phyloP scores from a whole-genome alignment of 2,329 filamentous ascomycete genomes.

The Tothia fuscella region DNA sequence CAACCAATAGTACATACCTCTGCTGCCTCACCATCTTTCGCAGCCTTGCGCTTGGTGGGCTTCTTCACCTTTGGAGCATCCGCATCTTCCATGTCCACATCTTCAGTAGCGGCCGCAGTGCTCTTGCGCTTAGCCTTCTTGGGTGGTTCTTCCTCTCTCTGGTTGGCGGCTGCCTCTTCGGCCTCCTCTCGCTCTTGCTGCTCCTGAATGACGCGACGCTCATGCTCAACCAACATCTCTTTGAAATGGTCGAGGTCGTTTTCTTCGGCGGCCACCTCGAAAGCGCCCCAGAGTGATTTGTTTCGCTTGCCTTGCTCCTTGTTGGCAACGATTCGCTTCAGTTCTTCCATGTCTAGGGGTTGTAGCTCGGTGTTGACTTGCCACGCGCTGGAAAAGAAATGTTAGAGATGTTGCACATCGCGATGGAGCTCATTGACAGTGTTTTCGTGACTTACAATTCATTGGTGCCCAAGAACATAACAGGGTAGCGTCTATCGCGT shows the following conservation, averaged over 20 bases:
- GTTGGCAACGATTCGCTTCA: slow-evolving; percentile 57
- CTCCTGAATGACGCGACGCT: slow-evolving; percentile 43
- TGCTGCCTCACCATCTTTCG: slow-evolving; percentile 3
- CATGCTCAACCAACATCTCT: slow-evolving; percentile 52
- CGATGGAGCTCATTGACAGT: not conserved
- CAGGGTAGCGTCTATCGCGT: slow-evolving; percentile 74
- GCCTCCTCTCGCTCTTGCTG: slow-evolving; percentile 51
- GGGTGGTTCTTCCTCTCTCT: slow-evolving; percentile 40
- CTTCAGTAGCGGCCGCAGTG: slow-evolving; percentile 19
- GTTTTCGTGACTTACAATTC: slow-evolving; percentile 70
- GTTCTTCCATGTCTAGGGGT: slow-evolving; percentile 62
- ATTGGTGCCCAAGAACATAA: slow-evolving; percentile 92
- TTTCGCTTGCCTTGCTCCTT: slow-evolving; percentile 62
- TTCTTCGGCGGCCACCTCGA: slow-evolving; percentile 64
- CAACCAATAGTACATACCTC: slow-evolving; percentile 20
- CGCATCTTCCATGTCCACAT: slow-evolving; percentile 27
- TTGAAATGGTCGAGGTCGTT: slow-evolving; percentile 77
- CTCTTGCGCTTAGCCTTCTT: slow-evolving; percentile 30
- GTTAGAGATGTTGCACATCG: no score
- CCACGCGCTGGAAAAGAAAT: slow-evolving; percentile 57
- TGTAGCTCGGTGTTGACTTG: slow-evolving; percentile 73
- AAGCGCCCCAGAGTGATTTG: slow-evolving; percentile 69
- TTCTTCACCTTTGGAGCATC: slow-evolving; percentile 22
- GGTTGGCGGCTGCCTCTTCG: slow-evolving; percentile 31
- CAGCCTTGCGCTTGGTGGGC: slow-evolving; percentile 45